Evolutionary conservation across 345 rosid genomes (phyloP).

Genomic region (Euphorbia lathyris): DNA sequence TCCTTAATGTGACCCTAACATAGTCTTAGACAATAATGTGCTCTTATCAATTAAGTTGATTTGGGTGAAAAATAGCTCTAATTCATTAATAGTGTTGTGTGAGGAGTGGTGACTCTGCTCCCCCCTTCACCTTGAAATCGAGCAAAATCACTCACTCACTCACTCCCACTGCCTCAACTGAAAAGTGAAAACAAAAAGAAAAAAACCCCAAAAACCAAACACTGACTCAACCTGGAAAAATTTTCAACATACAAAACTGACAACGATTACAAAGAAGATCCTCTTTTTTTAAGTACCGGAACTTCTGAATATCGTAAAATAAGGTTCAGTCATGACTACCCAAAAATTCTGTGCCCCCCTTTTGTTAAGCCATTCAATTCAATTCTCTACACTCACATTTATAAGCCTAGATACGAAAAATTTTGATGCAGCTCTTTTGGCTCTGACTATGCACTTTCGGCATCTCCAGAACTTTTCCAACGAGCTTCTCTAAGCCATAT

Average conservation of each 20-base stretch:
- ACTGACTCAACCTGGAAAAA: constrained; percentile 13
- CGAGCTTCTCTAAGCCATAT: constrained; percentile 39
- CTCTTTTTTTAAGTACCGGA: constrained; percentile 19
- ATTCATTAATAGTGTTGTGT: not conserved
- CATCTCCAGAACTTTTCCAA: constrained; percentile 24
- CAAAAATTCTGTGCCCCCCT: constrained; percentile 38
- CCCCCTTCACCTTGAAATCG: constrained; percentile 3
- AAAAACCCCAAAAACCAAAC: constrained; percentile 15
- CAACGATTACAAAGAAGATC: constrained; percentile 30
- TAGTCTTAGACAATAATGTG: too few species aligned
- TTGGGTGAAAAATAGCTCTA: too few species aligned
- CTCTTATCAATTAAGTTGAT: too few species aligned
- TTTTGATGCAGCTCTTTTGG: constrained; percentile 26
- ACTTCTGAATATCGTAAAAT: constrained; percentile 29
- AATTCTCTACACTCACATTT: constrained; percentile 29
- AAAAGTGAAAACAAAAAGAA: constrained; percentile 5
- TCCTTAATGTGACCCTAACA: too few species aligned
- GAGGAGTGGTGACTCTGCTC: constrained; percentile 1
- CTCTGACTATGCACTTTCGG: constrained; percentile 25
- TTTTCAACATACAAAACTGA: constrained; percentile 32
- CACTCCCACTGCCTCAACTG: not conserved
- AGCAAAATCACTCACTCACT: constrained; percentile 21
- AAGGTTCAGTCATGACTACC: constrained; percentile 21
- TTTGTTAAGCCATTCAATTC: constrained; percentile 23
- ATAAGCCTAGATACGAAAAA: constrained; percentile 21